A percentile compares a stretch with the other conserved stretches of the same genome.
Evolutionary conservation across 495 filamentous ascomycete species (phyloP).

Genomic region (Alectoria sarmentosa): DNA sequence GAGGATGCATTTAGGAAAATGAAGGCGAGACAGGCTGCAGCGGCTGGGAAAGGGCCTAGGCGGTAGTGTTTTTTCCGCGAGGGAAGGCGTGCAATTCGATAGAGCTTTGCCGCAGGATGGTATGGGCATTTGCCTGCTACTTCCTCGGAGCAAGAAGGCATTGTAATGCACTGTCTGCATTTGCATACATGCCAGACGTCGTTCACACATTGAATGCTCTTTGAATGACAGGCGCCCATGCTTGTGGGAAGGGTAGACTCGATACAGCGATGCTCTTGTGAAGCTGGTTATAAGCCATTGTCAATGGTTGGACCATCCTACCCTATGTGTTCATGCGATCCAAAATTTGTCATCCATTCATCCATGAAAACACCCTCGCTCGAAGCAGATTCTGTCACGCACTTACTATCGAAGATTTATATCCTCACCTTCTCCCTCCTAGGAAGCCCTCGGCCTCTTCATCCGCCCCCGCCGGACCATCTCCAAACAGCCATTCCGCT

Average conservation of each 20-base stretch:
- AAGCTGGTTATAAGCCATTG: not conserved
- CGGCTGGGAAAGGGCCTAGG: conserved; percentile 43
- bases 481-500: conserved; percentile 65
- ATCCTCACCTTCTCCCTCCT: not conserved
- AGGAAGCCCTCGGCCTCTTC: conserved; percentile 19
- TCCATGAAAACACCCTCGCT: not conserved
- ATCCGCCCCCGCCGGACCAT: conserved; percentile 13
- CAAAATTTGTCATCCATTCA: conserved; percentile 19
- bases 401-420: not conserved
- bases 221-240: not conserved
- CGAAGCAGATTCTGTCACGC: not conserved
- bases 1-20: conserved; percentile 78
- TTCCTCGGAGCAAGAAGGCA: not conserved
- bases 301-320: not conserved
- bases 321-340: not conserved
- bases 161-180: not conserved
- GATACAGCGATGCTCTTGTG: not conserved
- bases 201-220: not conserved
- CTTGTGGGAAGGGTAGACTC: not conserved
- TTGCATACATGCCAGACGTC: not conserved
- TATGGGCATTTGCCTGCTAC: not conserved
- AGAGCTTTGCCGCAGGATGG: not conserved
- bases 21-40: conserved; percentile 59
- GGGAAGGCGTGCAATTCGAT: not conserved
- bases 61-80: not conserved